Base-by-base conservation (phyloP, 306 rosid species). In the Vicia villosa region DNA sequence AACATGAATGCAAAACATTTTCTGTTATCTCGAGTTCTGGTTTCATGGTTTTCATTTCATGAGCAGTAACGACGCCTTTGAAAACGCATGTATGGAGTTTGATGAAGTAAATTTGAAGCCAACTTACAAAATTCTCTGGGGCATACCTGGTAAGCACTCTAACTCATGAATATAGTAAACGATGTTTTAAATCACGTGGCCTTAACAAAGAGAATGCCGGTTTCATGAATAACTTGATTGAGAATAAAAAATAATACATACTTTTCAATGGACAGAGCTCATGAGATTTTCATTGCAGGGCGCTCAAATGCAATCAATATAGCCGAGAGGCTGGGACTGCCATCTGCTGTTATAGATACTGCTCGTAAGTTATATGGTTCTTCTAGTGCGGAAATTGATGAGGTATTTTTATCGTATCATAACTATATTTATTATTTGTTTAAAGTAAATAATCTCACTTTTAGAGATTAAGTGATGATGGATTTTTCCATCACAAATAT, bases 51-150 rank as follows among this genome's bases (percentile, higher is more conserved):
- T 34, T 80, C 61, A 42, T 74, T 66, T 75, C 74, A n/a, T 81
- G 73, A 57, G 73, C 95, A 94, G 98, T 77, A 85, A 91, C 32
- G 90, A 84, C 10, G 84, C 83, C 74, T 94, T 94, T 60, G 97
- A 88, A 82, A 94, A 94, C 73, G 98, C 98, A 42, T 86, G 97
- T 63, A 85, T 90, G 98, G 97, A 94, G 81, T 94, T 90, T 49
- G 97, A 94, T 80, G 98, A 90, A 62, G 91, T 85, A 82, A 90
- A 94, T 74, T 83, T 94, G 76, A 90, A 88, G 86, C 98, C 98
- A 74, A 94, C 96, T 36, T 90, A 88, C 86, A 90, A 82, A 85
- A 47, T 94, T 83, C 96, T 94, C 43, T 94, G 90, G 99, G 97
- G 97, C 68, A 88, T 94, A 71, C 99, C 99, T 70, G 99, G 99